Evolutionary conservation across 2,329 filamentous ascomycete species (phyloP), one percentile per base, ranked within the genome.

Genomic region (Pseudogymnoascus sp.): DNA sequence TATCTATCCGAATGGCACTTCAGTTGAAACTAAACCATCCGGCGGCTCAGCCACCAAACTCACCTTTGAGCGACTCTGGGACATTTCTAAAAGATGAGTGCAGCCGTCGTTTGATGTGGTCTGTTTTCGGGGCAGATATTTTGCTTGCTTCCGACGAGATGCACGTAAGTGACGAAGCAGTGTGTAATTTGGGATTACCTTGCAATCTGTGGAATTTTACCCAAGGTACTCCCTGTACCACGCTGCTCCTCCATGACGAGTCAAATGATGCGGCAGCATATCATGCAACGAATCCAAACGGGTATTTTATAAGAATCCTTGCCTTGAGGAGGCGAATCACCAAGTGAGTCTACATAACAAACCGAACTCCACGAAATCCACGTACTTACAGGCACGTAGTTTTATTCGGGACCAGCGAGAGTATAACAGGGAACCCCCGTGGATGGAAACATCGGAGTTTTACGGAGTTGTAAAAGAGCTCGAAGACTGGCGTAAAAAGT

Each of bases 131-230:
- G 6, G 33, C 60, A 18, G 60, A 62, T 47, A 40, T 62, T 14
- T 47, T 62, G 25, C 44, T 62, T 62, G 60, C 38, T 18, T 62
- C 38, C 60, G 60, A 62, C n/a, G 60, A 62, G 60, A 53, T 40
- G 28, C 60, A 62, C 12, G 37, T 62, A 16, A 62, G 44, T 44
- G 60, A 62, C 10, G 25, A 40, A 31, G 38, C 37, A 14, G 60
- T 62, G 12, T 14, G n/a, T 47, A 33, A 33, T 10, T 18, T 62
- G 23, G 38, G 38, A 21, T 44, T 47, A 42, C 60, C 60, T 62
- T 62, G 60, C 60, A 62, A 47, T 33, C 11, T 62, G 37, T 62
- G 60, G 60, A 62, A 62, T 62, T 62, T 62, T 44, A 47, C 60
- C 44, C 60, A 62, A 16, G 60, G 38, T 10, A 44, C 60, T 31